Evolutionary conservation across 345 rosid genomes (phyloP).

Genomic region (Sonneratia alba): DNA sequence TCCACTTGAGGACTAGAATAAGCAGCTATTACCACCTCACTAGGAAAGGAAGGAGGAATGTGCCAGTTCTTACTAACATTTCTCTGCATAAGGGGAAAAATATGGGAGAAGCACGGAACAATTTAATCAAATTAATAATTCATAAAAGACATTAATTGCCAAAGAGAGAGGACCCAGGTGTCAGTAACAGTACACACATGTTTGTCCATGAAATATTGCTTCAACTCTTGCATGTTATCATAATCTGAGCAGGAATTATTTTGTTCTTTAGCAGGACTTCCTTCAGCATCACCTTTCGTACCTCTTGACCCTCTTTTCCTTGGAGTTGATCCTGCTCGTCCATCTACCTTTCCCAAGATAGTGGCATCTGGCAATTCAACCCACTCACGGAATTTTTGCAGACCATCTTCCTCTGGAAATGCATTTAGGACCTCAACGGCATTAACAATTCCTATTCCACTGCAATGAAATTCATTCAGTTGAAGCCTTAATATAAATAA

Average conservation of each 20-base stretch:
- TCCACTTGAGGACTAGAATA: conserved; percentile 87
- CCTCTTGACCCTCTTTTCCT: conserved; percentile 37
- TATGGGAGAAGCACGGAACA: too few species aligned
- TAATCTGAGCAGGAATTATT: conserved; percentile 18
- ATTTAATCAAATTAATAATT: neutral
- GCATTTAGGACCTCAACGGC: conserved; percentile 94
- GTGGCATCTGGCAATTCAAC: conserved; percentile 94
- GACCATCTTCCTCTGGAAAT: conserved; percentile 89
- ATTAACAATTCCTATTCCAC: conserved; percentile 97
- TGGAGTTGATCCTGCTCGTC: conserved; percentile 21
- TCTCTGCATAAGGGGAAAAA: conserved; percentile 41
- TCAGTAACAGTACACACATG: conserved; percentile 42
- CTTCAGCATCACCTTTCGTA: conserved; percentile 12
- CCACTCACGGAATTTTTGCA: conserved; percentile 83
- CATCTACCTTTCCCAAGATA: conserved; percentile 55
- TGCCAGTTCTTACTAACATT: conserved; percentile 99
- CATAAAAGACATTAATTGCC: neutral
- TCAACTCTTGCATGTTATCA: conserved; percentile 29
- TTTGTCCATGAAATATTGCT: conserved; percentile 72
- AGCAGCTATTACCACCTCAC: conserved; percentile 75
- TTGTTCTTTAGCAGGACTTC: conserved; percentile 21
- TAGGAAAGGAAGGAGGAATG: conserved; percentile 79
- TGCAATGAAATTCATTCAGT: conserved; percentile 25
- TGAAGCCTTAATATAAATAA: neutral
- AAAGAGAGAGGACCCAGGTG: neutral